phyloP scores from a whole-genome alignment of 2,329 filamentous ascomycete species.

The Colletotrichum gigasporum region DNA sequence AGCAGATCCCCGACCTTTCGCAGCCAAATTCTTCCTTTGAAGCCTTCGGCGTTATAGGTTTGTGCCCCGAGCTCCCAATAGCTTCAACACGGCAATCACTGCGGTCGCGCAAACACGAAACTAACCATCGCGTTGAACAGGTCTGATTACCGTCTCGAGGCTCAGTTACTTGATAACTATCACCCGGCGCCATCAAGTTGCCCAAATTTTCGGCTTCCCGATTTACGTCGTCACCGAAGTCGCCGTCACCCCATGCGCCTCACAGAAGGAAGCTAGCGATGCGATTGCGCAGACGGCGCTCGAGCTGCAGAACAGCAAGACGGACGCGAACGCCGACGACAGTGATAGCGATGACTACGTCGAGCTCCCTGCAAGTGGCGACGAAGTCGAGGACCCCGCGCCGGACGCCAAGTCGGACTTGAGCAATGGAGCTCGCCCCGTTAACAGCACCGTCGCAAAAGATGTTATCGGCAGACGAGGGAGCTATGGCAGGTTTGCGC shows the following conservation, averaged over 20 bases:
- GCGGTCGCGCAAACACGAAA: background rate
- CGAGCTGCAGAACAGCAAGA: slow-evolving; percentile 48
- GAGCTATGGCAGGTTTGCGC: slow-evolving; percentile 87
- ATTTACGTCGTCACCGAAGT: slow-evolving; percentile 91
- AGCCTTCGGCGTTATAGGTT: slow-evolving; percentile 69
- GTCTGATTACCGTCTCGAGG: slow-evolving; percentile 83
- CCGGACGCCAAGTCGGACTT: slow-evolving; percentile 44
- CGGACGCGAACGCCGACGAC: slow-evolving; percentile 52
- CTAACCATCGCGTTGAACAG: slow-evolving; percentile 54
- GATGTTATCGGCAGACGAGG: slow-evolving; percentile 88
- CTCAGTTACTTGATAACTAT: slow-evolving; percentile 89
- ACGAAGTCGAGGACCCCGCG: slow-evolving; percentile 55
- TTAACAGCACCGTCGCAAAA: slow-evolving; percentile 76
- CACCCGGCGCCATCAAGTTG: slow-evolving; percentile 86
- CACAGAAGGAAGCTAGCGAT: slow-evolving; percentile 75
- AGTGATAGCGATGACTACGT: slow-evolving; percentile 59
- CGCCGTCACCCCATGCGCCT: slow-evolving; percentile 86
- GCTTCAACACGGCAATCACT: background rate
- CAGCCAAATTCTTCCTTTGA: slow-evolving; percentile 62
- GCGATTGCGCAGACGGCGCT: slow-evolving; percentile 72
- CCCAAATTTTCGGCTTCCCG: slow-evolving; percentile 82
- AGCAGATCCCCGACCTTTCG: slow-evolving; percentile 55
- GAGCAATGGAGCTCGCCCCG: slow-evolving; percentile 36
- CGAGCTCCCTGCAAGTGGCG: slow-evolving; percentile 43
- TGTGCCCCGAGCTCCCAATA: slow-evolving; percentile 33